Conservation (phyloP, 1,284 basidiomycete genomes). For the Heterobasidion irregulare region DNA sequence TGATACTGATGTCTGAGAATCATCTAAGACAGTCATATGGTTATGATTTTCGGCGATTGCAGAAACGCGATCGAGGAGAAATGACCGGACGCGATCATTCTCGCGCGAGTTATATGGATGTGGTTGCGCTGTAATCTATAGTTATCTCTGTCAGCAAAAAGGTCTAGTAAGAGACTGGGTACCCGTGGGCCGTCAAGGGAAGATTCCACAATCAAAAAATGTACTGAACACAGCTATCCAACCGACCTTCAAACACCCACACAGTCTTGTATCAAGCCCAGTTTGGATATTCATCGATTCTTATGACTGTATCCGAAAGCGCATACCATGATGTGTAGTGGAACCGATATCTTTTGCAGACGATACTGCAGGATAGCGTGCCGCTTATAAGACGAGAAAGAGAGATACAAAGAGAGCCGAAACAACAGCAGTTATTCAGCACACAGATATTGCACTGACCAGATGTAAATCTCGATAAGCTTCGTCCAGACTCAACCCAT, state of each 20-base stretch:
- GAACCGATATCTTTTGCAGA: no score
- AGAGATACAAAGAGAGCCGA: no score
- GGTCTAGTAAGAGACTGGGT: no score
- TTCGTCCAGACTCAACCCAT: conserved; percentile 44
- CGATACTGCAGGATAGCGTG: no score
- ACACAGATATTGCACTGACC: conserved; percentile 25
- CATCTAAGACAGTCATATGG: conserved; percentile 42
- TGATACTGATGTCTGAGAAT: conserved; percentile 49
- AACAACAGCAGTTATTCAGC: no score
- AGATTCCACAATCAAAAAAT: no score
- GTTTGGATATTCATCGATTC: no score
- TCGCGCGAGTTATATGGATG: conserved; percentile 72
- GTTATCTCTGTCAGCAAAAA: not conserved
- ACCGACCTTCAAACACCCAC: not conserved
- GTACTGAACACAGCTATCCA: no score
- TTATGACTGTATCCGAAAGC: no score
- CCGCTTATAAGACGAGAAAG: no score
- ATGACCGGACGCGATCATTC: conserved; percentile 57
- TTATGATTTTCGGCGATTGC: conserved; percentile 33
- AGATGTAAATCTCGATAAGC: conserved; percentile 56
- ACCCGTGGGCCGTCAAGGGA: no score
- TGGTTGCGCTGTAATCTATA: conserved; percentile 55
- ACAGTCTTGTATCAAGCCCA: not conserved
- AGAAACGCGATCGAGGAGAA: conserved; percentile 47
- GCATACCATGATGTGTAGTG: no score